Conservation (phyloP, 805 yeast species). For the Ogataea zsoltii region DNA sequence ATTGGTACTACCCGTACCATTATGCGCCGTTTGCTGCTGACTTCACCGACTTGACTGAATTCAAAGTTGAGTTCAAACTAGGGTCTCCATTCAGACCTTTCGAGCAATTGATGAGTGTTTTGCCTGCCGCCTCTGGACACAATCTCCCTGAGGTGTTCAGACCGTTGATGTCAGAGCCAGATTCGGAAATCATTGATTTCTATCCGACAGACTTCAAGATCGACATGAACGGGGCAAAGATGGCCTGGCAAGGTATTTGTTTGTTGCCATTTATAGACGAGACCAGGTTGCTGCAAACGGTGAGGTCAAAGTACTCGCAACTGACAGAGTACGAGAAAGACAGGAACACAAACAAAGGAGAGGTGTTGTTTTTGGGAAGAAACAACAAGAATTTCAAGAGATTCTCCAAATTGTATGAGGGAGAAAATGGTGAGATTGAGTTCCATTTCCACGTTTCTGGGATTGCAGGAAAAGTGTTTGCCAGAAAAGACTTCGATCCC, state of each 20-base stretch:
- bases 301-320: conserved; percentile 59
- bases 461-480: conserved; percentile 55
- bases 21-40: conserved; percentile 98
- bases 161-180: conserved; percentile 74
- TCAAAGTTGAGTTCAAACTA: conserved; percentile 55
- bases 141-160: conserved; percentile 80
- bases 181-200: conserved; percentile 85
- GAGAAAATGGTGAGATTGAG: conserved; percentile 26
- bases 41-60: conserved; percentile 54
- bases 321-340: conserved; percentile 67
- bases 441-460: conserved; percentile 55
- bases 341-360: conserved; percentile 71
- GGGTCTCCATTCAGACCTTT: conserved; percentile 88
- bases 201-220: conserved; percentile 86
- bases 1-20: conserved; percentile 95
- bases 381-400: conserved; percentile 51
- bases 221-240: conserved; percentile 94
- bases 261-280: conserved; percentile 90
- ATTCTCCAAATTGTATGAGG: conserved; percentile 44
- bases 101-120: conserved; percentile 92
- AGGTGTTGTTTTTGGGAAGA: conserved; percentile 67
- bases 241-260: conserved; percentile 95
- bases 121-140: conserved; percentile 92
- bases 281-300: conserved; percentile 64
- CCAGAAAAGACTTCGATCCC: conserved; percentile 38